A percentile compares a stretch with the other conserved stretches of the same genome.
phyloP scores from a whole-genome alignment of 257 asterid species.

The Gentiana macrophylla region DNA sequence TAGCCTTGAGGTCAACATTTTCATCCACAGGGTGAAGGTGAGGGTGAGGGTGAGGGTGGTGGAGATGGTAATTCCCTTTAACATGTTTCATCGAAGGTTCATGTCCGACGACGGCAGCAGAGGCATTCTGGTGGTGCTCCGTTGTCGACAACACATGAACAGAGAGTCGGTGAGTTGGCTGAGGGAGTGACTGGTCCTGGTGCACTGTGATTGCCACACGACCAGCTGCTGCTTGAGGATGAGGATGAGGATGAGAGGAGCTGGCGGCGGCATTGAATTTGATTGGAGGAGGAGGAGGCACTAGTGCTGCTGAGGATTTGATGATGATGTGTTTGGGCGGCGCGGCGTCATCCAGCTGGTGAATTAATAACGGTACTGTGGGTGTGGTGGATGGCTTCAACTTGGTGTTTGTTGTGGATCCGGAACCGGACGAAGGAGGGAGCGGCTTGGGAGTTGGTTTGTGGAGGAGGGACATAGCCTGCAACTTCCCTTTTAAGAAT shows the following conservation, averaged over 20 bases:
- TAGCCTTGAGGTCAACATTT: constrained; percentile 45
- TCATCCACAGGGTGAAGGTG: constrained; percentile 41
- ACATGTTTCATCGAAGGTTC: constrained; percentile 12
- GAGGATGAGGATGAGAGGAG: background rate
- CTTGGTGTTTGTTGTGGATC: constrained; percentile 14
- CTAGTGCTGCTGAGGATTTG: background rate
- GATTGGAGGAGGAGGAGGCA: background rate
- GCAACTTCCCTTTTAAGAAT: constrained; percentile 35
- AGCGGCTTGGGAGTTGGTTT: constrained; percentile 19
- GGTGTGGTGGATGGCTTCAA: constrained; percentile 9
- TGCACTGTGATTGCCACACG: constrained; percentile 13
- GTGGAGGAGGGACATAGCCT: constrained; percentile 24
- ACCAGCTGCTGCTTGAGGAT: background rate
- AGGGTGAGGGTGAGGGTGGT: too few species aligned
- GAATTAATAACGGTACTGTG: background rate
- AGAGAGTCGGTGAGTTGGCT: constrained; percentile 17
- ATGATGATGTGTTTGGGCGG: background rate
- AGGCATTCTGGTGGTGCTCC: too few species aligned
- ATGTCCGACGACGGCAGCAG: background rate
- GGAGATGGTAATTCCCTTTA: constrained; percentile 22
- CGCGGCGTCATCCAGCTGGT: constrained; percentile 5
- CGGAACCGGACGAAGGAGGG: constrained; percentile 1
- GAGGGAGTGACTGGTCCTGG: constrained; percentile 17
- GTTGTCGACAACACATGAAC: constrained; percentile 11
- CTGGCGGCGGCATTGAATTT: background rate